Evolutionary conservation across 2,329 filamentous ascomycete genomes (phyloP).

Genomic region (Aspergillus transmontanensis): DNA sequence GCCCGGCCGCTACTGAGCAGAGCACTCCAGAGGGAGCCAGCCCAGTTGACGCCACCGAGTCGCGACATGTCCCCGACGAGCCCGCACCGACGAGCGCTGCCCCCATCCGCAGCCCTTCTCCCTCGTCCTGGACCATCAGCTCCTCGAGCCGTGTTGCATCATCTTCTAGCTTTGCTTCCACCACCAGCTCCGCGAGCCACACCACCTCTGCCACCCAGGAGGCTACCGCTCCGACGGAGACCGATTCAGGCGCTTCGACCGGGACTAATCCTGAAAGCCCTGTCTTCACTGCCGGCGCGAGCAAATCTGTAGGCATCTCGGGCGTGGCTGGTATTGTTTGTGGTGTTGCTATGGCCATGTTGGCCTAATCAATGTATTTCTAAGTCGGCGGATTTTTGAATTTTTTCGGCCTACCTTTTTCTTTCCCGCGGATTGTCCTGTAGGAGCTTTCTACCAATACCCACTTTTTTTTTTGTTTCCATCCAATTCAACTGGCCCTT

Average conservation of each 20-base stretch:
- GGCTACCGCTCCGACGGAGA: background rate
- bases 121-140: background rate
- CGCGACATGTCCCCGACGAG: background rate
- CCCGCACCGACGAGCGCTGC: background rate
- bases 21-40: background rate
- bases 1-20: background rate
- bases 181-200: background rate
- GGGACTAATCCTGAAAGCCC: constrained; percentile 19
- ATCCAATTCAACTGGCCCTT: background rate
- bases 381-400: background rate
- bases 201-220: background rate
- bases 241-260: background rate
- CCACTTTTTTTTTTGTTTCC: background rate
- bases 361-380: constrained; percentile 13
- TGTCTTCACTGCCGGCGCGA: constrained; percentile 29
- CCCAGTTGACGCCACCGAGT: background rate
- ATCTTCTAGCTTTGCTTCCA: background rate
- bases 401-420: background rate
- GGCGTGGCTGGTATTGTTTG: constrained; percentile 20
- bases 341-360: constrained; percentile 19
- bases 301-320: constrained; percentile 17
- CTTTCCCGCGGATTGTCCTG: constrained; percentile 2
- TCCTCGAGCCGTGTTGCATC: background rate
- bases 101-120: background rate
- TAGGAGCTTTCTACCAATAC: background rate